Evolutionary conservation across 345 rosid genomes (phyloP), one percentile per base, ranked within the genome.

Genomic region (Aethionema arabicum): DNA sequence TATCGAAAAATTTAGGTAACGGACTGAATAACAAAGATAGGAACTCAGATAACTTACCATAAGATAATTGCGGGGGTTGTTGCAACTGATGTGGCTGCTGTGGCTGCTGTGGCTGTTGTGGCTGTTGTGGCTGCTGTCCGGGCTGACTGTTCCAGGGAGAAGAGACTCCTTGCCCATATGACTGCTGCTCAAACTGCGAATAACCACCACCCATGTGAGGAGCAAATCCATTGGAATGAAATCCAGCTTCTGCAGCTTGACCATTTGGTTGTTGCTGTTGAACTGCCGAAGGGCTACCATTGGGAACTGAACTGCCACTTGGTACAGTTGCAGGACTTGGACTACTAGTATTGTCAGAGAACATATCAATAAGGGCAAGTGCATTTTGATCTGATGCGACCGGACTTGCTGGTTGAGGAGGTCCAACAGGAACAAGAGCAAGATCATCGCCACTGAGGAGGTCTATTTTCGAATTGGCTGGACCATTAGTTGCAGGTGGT

Each of bases 361-460:
- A 87, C 91, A 93, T 81, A 72, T 93, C 99, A 8, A 90, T 77
- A 59, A 93, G 89, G 70, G 81, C 85, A 33, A 93, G 87, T 33
- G 96, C 95, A 72, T 87, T 93, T 76, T 90, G 86, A 74, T 88
- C 87, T n/a, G 91, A 82, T 44, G 63, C 67, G 53, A 48, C 67
- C 55, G 91, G 72, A 49, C 77, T 74, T 66, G 73, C 71, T 51
- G 87, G 72, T 59, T 80, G 89, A 42, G 83, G 79, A 53, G 79
- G 79, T 56, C 80, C 90, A 50, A 86, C 78, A 72, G 93, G 84
- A 75, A 90, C 96, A 61, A 95, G 84, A 67, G 99, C 96, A 43
- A 73, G 72, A 37, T 66, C 72, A 76, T 95, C 99, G 32, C 99
- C 99, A 64, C 99, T 95, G 76, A 95, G 86, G 54, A 95, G 86